phyloP scores from a whole-genome alignment of 2,329 filamentous ascomycete genomes.

The Verticillium nubilum region DNA sequence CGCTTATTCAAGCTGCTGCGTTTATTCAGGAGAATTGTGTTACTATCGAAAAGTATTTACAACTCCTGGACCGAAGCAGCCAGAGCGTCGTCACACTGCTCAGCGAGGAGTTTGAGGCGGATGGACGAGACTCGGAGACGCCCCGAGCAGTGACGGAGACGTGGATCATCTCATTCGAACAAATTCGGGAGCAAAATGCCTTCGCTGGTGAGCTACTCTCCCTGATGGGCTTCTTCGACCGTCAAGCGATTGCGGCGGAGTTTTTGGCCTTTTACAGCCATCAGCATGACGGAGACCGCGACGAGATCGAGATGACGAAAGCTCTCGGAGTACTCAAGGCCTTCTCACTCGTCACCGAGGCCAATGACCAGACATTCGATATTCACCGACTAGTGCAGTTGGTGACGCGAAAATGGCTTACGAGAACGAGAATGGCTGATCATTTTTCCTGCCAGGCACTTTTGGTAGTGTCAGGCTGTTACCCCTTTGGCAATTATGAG shows the following conservation, averaged over 20 bases:
- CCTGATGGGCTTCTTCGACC: background rate
- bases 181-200: background rate
- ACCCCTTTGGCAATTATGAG: slow-evolving; percentile 10
- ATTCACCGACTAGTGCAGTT: slow-evolving; percentile 1
- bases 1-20: slow-evolving; percentile 25
- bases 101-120: slow-evolving; percentile 23
- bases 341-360: background rate
- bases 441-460: slow-evolving; percentile 9
- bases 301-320: background rate
- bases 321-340: background rate
- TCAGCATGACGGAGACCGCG: background rate
- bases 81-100: slow-evolving; percentile 14
- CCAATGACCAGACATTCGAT: background rate
- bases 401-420: slow-evolving; percentile 1
- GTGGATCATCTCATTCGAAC: background rate
- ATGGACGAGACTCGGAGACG: slow-evolving; percentile 19
- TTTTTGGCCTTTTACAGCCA: background rate
- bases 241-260: background rate
- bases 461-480: slow-evolving; percentile 9
- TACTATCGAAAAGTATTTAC: slow-evolving; percentile 17
- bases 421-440: fast-evolving
- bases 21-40: slow-evolving; percentile 26
- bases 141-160: slow-evolving; percentile 15
- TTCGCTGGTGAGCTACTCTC: background rate
- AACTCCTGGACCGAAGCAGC: slow-evolving; percentile 17